Conservation (phyloP, 164 flowering plant species). For the Tetrastigma voinierianum region DNA sequence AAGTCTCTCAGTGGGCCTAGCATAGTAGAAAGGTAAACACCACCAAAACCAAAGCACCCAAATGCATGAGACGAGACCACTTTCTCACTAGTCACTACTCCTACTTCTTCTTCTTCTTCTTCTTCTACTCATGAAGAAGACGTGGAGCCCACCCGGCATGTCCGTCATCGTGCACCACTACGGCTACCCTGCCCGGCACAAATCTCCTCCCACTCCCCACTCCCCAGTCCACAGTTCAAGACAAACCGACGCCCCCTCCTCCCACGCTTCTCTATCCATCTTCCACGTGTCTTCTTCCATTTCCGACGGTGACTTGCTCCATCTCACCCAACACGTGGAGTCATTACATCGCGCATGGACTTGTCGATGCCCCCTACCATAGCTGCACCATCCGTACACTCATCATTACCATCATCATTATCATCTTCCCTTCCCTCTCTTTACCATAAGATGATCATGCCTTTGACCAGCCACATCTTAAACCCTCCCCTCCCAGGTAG, state of each 20-base stretch:
- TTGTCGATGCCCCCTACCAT: conserved; percentile 4
- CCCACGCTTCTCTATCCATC: not conserved
- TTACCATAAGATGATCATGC: not conserved
- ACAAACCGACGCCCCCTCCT: conserved; percentile 4
- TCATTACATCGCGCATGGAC: conserved; percentile 32
- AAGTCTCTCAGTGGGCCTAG: too few relatives aligned
- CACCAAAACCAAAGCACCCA: too few relatives aligned
- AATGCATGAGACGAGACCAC: too few relatives aligned
- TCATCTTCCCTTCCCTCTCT: not conserved
- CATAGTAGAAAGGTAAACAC: too few relatives aligned
- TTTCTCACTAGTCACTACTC: too few relatives aligned
- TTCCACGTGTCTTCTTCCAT: not conserved
- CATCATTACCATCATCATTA: not conserved
- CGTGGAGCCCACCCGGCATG: too few relatives aligned
- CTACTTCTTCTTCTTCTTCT: too few relatives aligned
- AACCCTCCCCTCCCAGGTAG: too few relatives aligned
- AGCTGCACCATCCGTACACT: not conserved
- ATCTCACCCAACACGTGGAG: conserved; percentile 26
- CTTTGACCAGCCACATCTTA: not conserved
- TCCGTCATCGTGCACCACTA: not conserved
- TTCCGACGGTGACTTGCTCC: not conserved
- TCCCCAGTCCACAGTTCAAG: not conserved
- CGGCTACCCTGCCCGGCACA: not conserved
- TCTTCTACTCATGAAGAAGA: too few relatives aligned
- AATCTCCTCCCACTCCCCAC: not conserved